phyloP scores from a whole-genome alignment of 2,329 filamentous ascomycete genomes.

The Aureobasidium sp. region DNA sequence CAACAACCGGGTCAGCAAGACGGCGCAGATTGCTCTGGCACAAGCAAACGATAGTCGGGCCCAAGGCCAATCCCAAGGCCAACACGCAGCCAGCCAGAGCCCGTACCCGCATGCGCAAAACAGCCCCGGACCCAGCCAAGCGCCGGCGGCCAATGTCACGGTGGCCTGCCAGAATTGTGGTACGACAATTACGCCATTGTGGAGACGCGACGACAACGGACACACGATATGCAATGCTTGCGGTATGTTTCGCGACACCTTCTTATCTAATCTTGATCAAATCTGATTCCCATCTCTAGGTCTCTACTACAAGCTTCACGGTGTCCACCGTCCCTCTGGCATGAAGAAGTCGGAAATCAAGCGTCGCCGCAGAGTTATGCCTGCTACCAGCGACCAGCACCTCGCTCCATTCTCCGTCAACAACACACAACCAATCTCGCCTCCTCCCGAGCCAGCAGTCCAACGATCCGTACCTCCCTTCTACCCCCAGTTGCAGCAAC shows the following conservation, averaged over 20 bases:
- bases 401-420: constrained; percentile 23
- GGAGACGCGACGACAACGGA: constrained; percentile 87
- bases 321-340: constrained; percentile 83
- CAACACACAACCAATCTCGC: constrained; percentile 32
- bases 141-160: constrained; percentile 50
- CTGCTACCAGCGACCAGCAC: constrained; percentile 51
- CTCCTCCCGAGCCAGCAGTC: constrained; percentile 27
- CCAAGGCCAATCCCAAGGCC: too few relatives aligned
- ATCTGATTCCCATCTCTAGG: constrained; percentile 42
- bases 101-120: constrained; percentile 14
- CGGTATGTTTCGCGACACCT: constrained; percentile 50
- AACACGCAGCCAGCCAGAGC: constrained; percentile 3
- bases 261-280: constrained; percentile 5
- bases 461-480: background rate
- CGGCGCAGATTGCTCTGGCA: constrained; percentile 58
- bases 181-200: constrained; percentile 92
- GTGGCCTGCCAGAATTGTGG: constrained; percentile 96
- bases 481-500: background rate
- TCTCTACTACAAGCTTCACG: constrained; percentile 92
- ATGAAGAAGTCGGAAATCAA: constrained; percentile 99
- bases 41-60: constrained; percentile 18
- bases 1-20: constrained; percentile 93
- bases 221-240: constrained; percentile 99
- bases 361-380: constrained; percentile 86
- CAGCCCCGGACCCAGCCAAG: constrained; percentile 2